Evolutionary conservation across 2,329 filamentous ascomycete species (phyloP).

Genomic region (Cyphellophora attinorum): DNA sequence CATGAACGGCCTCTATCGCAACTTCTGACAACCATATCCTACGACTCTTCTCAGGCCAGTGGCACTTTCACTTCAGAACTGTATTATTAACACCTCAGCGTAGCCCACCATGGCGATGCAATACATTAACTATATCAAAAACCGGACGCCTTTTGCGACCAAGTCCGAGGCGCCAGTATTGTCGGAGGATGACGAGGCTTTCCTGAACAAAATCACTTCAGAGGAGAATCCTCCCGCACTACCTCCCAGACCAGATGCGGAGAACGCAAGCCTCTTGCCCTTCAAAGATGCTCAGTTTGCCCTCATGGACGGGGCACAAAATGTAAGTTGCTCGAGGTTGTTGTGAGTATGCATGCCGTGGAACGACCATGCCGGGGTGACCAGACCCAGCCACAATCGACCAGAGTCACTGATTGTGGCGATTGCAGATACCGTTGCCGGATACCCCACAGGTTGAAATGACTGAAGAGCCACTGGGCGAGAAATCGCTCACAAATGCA

Average conservation of each 20-base stretch:
- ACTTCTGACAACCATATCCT: too few relatives aligned
- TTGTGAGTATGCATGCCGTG: too few relatives aligned
- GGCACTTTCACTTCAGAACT: too few relatives aligned
- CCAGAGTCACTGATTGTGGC: too few relatives aligned
- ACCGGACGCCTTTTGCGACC: conserved; percentile 25
- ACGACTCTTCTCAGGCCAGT: too few relatives aligned
- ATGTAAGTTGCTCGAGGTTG: too few relatives aligned
- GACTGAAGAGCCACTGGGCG: conserved; percentile 22
- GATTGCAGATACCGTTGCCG: conserved; percentile 40
- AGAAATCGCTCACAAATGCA: conserved; percentile 15
- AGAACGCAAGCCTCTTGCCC: conserved; percentile 10
- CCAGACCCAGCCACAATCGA: too few relatives aligned
- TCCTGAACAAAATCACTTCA: conserved; percentile 42
- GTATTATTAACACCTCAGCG: not conserved
- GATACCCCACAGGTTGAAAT: conserved; percentile 33
- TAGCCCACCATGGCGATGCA: conserved; percentile 23
- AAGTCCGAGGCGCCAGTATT: conserved; percentile 35
- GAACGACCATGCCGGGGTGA: too few relatives aligned
- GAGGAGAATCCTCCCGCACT: conserved; percentile 33
- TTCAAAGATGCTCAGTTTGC: conserved; percentile 35
- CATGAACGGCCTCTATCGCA: too few relatives aligned
- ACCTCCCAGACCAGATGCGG: conserved; percentile 21
- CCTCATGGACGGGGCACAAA: conserved; percentile 35
- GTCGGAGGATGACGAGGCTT: conserved; percentile 53
- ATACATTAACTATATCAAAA: conserved; percentile 33